These are phyloP conservation scores for Beauveria varroae DNA, from an alignment of 2,329 filamentous ascomycete genomes.

Conservation along the genomic window DNA sequence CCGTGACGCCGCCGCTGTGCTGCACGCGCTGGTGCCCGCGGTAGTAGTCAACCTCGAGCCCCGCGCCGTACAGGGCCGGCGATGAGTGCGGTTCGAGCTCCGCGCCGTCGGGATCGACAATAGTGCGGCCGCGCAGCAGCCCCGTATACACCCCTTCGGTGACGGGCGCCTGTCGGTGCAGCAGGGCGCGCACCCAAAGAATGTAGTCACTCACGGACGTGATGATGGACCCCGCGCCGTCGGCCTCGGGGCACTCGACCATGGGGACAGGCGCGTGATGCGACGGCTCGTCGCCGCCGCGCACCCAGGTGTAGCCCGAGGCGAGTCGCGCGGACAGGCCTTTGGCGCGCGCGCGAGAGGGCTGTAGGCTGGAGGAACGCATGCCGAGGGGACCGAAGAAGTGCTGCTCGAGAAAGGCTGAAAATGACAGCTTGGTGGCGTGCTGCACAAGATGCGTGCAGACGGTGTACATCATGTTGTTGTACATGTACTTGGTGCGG, in stretches of 20 bases:
- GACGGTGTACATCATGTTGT: slow-evolving; percentile 23
- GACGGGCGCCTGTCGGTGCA: slow-evolving; percentile 18
- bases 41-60: slow-evolving; percentile 19
- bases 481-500: slow-evolving; percentile 19
- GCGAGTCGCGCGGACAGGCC: slow-evolving; percentile 17
- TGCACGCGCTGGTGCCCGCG: slow-evolving; percentile 16
- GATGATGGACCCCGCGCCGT: slow-evolving; percentile 24
- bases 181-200: slow-evolving; percentile 22
- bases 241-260: slow-evolving; percentile 18
- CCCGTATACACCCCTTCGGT: slow-evolving; percentile 19
- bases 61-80: slow-evolving; percentile 16
- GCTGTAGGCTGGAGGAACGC: slow-evolving; percentile 19
- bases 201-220: slow-evolving; percentile 22
- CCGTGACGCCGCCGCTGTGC: slow-evolving; percentile 20
- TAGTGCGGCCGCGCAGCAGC: slow-evolving; percentile 15
- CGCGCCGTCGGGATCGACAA: slow-evolving; percentile 12
- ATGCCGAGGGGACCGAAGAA: slow-evolving; percentile 22
- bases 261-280: slow-evolving; percentile 7
- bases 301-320: slow-evolving; percentile 16
- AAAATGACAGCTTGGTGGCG: slow-evolving; percentile 14
- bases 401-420: slow-evolving; percentile 16
- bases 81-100: slow-evolving; percentile 12
- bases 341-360: slow-evolving; percentile 12
- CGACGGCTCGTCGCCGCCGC: neutral
- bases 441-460: slow-evolving; percentile 19